A percentile compares a stretch with the other conserved stretches of the same genome.
These are phyloP conservation scores for Thalassiosira oceanica DNA, from an alignment of 352 stramenopile genomes.

Conservation along the genomic window DNA sequence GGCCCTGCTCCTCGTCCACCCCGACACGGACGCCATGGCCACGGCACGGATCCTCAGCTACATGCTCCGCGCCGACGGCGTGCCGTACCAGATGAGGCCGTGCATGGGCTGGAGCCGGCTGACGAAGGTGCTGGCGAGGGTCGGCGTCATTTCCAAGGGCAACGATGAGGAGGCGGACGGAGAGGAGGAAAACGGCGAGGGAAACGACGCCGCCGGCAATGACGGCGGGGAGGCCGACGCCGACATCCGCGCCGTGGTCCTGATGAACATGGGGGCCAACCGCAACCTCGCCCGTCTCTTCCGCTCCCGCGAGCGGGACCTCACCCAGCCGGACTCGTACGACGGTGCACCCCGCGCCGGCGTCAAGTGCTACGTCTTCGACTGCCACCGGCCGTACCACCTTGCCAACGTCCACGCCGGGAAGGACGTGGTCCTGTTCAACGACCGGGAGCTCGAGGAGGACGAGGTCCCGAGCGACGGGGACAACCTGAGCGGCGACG, in stretches of 20 bases:
- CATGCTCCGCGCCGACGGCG: conserved; percentile 79
- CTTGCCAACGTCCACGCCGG: conserved; percentile 93
- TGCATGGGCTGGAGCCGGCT: conserved; percentile 48
- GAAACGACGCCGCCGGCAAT: conserved; percentile 52
- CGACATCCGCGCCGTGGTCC: conserved; percentile 87
- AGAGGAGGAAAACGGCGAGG: conserved; percentile 69
- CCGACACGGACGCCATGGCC: conserved; percentile 93
- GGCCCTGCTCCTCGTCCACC: conserved; percentile 90
- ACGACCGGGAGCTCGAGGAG: conserved; percentile 55
- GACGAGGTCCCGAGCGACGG: conserved; percentile 63
- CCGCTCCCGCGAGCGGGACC: conserved; percentile 57
- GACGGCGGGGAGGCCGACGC: conserved; percentile 66
- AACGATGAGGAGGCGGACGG: conserved; percentile 41
- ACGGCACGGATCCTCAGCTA: conserved; percentile 91
- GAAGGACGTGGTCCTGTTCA: conserved; percentile 67
- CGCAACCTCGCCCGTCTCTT: conserved; percentile 88
- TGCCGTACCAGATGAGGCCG: conserved; percentile 80
- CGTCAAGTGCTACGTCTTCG: conserved; percentile 87
- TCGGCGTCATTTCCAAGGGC: conserved; percentile 80
- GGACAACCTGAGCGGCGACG: conserved; percentile 67
- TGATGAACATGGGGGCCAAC: conserved; percentile 93
- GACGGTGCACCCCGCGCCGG: not conserved
- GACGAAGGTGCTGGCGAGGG: conserved; percentile 79
- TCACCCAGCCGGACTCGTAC: too few species aligned
- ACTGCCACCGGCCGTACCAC: conserved; percentile 93